These are phyloP conservation scores for Cercophora samala DNA, from an alignment of 495 filamentous ascomycete genomes.

Conservation along the genomic window DNA sequence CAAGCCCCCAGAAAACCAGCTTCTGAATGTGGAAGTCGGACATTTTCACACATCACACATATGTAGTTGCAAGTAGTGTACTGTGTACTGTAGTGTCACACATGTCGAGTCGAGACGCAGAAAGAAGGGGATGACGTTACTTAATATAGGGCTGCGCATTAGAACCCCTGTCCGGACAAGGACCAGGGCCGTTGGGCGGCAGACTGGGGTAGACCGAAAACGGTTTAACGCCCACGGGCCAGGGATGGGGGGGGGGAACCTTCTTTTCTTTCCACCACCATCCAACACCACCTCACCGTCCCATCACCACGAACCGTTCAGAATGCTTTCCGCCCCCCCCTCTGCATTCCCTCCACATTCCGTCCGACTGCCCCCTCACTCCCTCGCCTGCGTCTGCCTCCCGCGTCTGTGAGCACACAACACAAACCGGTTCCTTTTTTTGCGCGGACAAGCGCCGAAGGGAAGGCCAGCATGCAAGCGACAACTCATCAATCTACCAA, in stretches of 20 bases:
- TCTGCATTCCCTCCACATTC: neutral
- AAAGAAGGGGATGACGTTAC: conserved; percentile 30
- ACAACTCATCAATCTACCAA: neutral
- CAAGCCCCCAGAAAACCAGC: conserved; percentile 8
- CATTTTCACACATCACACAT: too few species aligned
- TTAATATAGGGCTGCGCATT: conserved; percentile 37
- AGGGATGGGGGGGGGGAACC: conserved; percentile 5
- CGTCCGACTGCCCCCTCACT: neutral
- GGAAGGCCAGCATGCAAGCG: conserved; percentile 5
- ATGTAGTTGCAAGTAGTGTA: too few species aligned
- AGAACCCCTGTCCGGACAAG: conserved; percentile 12
- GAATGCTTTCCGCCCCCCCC: too few species aligned
- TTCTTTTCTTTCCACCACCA: neutral
- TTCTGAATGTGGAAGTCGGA: conserved; percentile 37
- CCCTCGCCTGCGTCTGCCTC: conserved; percentile 9
- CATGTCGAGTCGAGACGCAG: neutral
- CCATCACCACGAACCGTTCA: too few species aligned
- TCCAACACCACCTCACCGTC: conserved; percentile 4
- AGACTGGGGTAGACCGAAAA: conserved; percentile 29
- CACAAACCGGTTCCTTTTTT: conserved; percentile 8
- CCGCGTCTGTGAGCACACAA: conserved; percentile 6
- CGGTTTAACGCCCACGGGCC: conserved; percentile 30
- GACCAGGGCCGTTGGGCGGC: conserved; percentile 22
- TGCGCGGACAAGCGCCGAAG: conserved; percentile 21
- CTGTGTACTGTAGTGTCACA: conserved; percentile 1